A percentile compares a stretch with the other conserved stretches of the same genome.
Evolutionary conservation across 2,329 filamentous ascomycete genomes (phyloP).

Genomic region (Neofusicoccum kwambonambiense): DNA sequence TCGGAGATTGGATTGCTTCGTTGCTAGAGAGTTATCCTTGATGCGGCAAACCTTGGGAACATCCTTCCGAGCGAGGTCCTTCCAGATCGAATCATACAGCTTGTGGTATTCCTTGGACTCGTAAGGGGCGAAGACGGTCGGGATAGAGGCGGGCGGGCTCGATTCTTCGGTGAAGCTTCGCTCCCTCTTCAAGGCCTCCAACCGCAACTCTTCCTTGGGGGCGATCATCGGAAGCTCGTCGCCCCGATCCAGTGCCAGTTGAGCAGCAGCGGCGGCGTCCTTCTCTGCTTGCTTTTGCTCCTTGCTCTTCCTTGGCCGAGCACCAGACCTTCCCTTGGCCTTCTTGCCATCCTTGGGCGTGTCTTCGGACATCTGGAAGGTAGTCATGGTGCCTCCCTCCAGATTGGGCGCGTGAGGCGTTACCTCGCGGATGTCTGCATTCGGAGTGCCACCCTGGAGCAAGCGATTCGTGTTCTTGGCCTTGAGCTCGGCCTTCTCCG

Average conservation of each 20-base stretch:
- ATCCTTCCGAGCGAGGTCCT: slow-evolving; percentile 89
- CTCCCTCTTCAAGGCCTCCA: slow-evolving; percentile 41
- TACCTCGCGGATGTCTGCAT: slow-evolving; percentile 70
- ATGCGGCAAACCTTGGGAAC: slow-evolving; percentile 89
- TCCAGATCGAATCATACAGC: slow-evolving; percentile 96
- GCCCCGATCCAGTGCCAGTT: slow-evolving; percentile 77
- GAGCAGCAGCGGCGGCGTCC: slow-evolving; percentile 79
- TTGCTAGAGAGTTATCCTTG: slow-evolving; percentile 79
- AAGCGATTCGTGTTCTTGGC: slow-evolving; percentile 86
- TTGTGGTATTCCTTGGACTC: slow-evolving; percentile 93
- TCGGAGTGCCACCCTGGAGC: slow-evolving; percentile 74
- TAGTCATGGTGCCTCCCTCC: slow-evolving; percentile 81
- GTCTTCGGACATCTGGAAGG: slow-evolving; percentile 69
- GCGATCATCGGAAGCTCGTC: slow-evolving; percentile 66
- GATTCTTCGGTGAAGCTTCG: slow-evolving; percentile 52
- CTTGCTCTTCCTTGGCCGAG: slow-evolving; percentile 84
- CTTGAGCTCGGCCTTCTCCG: slow-evolving; percentile 88
- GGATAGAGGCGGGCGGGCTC: slow-evolving; percentile 25
- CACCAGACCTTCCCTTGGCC: slow-evolving; percentile 52
- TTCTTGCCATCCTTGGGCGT: slow-evolving; percentile 41
- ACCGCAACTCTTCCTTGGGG: slow-evolving; percentile 57
- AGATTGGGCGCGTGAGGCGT: slow-evolving; percentile 74
- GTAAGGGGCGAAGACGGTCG: slow-evolving; percentile 54
- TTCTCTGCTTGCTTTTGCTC: slow-evolving; percentile 69
- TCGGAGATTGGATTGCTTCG: slow-evolving; percentile 90